Evolutionary conservation across 2,329 filamentous ascomycete species (phyloP), one percentile per base, ranked within the genome.

Genomic region (Fusarium hostae): DNA sequence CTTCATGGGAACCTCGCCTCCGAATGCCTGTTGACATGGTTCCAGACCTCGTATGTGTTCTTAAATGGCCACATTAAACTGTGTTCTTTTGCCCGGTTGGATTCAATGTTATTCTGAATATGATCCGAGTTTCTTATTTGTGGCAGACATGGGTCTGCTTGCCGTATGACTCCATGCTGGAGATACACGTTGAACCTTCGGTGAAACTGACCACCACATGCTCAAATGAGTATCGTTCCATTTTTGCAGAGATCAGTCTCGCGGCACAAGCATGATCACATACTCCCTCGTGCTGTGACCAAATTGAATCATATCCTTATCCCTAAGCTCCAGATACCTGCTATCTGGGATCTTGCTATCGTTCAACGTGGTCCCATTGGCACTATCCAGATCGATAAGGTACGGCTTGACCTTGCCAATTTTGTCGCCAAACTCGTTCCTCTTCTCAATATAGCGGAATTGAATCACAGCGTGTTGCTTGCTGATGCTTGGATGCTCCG

Each of bases 391-490:
- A 81, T 99, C 96, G 71, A 99, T 94, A 12, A 98, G 80, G 82
- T 98, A 99, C 2, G 95, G 95, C 82, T 90, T 92, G 48, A 95
- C 92, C 68, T 86, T 91, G 26, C 93, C 94, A 63, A 91, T 86
- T 78, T 91, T 92, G 79, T 98, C 95, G 26, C 94, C 95, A 79
- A 89, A 97, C 81, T 98, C 94, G 75, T 97, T 94, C 68, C 89
- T 89, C 81, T 92, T 94, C 77, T 94, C 92, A 24, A 92, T 89
- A 78, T 94, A 91, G 40, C 96, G 90, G 78, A 99, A 99, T 79
- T 99, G 96, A 45, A 99, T 88, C 12, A 95, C 96, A 2, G 95
- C 95, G 80, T 99, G 96, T 82, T 99, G 96, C 81, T 97, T 97
- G 80, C 94, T 97, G 77, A 94, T 90, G 81, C 94, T 98, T 2